phyloP scores from a whole-genome alignment of 2,329 filamentous ascomycete species.

The Ceratocystis harringtonii region DNA sequence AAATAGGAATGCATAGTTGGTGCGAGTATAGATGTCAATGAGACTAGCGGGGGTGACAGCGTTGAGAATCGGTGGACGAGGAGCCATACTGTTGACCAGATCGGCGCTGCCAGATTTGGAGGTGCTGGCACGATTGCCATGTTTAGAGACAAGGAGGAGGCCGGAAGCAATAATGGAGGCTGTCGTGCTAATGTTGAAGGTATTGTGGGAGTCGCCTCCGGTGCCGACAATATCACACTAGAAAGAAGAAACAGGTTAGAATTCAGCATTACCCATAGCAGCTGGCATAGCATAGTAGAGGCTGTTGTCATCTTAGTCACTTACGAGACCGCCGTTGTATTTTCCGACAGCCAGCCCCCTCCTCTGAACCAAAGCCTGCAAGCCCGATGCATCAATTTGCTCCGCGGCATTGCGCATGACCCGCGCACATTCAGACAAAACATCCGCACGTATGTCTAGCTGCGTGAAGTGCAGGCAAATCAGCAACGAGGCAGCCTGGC shows the following conservation, averaged over 20 bases:
- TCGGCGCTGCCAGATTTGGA: conserved; percentile 94
- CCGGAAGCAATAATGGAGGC: conserved; percentile 83
- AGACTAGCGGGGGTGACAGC: conserved; percentile 61
- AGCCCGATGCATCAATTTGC: conserved; percentile 47
- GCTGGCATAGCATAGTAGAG: too few species aligned
- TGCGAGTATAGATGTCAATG: conserved; percentile 54
- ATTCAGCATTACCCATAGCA: background rate
- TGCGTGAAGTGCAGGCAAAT: conserved; percentile 87
- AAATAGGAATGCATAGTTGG: conserved; percentile 91
- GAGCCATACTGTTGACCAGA: conserved; percentile 61
- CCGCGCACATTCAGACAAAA: conserved; percentile 69
- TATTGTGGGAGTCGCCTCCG: conserved; percentile 89
- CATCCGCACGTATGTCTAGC: conserved; percentile 67
- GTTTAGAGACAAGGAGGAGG: conserved; percentile 75
- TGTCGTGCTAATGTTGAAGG: conserved; percentile 95
- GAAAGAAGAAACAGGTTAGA: background rate
- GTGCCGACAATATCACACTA: conserved; percentile 91
- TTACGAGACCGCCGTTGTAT: conserved; percentile 72
- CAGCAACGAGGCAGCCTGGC: conserved; percentile 73
- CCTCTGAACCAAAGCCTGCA: conserved; percentile 45
- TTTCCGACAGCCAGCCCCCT: conserved; percentile 50
- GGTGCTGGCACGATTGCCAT: conserved; percentile 89
- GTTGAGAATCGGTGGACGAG: conserved; percentile 56
- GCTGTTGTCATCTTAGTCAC: conserved; percentile 22
- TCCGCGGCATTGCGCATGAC: conserved; percentile 73